A percentile compares a stretch with the other conserved stretches of the same genome.
These are phyloP conservation scores for Meyerozyma elateridarum DNA, from an alignment of 1,139 yeast genomes.

Conservation along the genomic window DNA sequence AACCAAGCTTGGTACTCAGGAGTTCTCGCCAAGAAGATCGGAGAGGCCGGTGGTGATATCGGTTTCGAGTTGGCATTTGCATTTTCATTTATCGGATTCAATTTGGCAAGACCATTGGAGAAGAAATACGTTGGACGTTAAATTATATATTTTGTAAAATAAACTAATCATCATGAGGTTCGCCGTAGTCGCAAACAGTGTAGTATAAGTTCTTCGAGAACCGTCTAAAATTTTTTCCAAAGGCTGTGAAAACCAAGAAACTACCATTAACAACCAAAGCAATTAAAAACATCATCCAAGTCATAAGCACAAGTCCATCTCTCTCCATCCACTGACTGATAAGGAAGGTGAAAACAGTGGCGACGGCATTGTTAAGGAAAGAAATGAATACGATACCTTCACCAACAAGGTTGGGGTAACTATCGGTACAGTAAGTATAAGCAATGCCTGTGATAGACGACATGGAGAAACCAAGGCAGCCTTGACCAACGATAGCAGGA, in stretches of 20 bases:
- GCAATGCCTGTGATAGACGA: slow-evolving; percentile 75
- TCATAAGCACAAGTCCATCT: slow-evolving; percentile 53
- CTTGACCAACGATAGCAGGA: slow-evolving; percentile 55
- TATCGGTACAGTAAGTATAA: slow-evolving; percentile 65
- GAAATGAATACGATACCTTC: slow-evolving; percentile 89
- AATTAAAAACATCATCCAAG: slow-evolving; percentile 37
- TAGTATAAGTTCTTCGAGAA: slow-evolving; percentile 9
- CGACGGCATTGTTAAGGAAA: slow-evolving; percentile 71
- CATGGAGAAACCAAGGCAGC: slow-evolving; percentile 67
- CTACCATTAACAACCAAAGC: slow-evolving; percentile 10
- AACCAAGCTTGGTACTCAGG: slow-evolving; percentile 15
- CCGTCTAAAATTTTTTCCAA: slow-evolving; percentile 11
- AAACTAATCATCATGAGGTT: background rate
- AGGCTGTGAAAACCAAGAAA: slow-evolving; percentile 9
- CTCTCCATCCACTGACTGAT: slow-evolving; percentile 4
- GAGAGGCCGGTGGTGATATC: slow-evolving; percentile 14
- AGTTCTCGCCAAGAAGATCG: slow-evolving; percentile 11
- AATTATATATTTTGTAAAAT: background rate
- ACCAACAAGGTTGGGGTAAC: slow-evolving; percentile 67
- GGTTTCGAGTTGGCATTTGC: slow-evolving; percentile 15
- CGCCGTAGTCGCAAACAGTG: slow-evolving; percentile 1
- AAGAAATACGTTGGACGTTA: slow-evolving; percentile 12
- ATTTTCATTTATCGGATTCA: slow-evolving; percentile 14
- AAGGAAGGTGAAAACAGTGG: slow-evolving; percentile 75
- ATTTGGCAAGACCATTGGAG: slow-evolving; percentile 13